Base-by-base conservation (phyloP, 2,329 filamentous ascomycete genomes). In the Cladosporium sp. region DNA sequence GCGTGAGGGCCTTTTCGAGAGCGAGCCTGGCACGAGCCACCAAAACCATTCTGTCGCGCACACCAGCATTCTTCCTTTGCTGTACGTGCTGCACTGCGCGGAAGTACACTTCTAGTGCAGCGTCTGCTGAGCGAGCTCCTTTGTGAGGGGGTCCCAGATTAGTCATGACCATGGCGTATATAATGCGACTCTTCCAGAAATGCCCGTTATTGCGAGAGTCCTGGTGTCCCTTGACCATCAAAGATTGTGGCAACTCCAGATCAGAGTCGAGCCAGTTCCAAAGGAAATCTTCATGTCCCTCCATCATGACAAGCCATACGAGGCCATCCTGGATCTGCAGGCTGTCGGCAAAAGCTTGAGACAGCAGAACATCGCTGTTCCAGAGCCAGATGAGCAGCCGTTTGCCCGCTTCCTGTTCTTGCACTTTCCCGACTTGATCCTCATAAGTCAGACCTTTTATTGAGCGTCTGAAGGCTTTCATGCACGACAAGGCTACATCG, bases 401-500 rank as follows among this genome's bases (percentile, higher is more conserved):
- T 18, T 67, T 68, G n/a, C 74, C 75, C 8, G 75, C 69, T 55
- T 71, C 61, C 12, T 62, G 40, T 33, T 72, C 61, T 11, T 66
- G 57, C 18, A 70, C 58, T 8, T 60, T 61, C 10, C 65, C 53
- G 28, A 66, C 59, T 26, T 65, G 62, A 29, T 68, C 29, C 3
- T 67, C 67, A 5, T 67, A 46, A 6, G 67, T 26, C n/a, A 72
- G 60, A 29, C 50, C 26, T n/a, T 68, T 66, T 10, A 73, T 66
- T 1, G 64, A 67, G 2, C 64, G 49, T 69, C 63, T 70, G 53
- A 79, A 75, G 14, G 75, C 68, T 2, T 76, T 68, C 7, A 82
- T 68, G 65, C 79, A 81, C 16, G 79, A 67, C 53, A 67, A 68
- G 5, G 80, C 80, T 33, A 79, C 78, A 7, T 72, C 66, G 2